Conservation (phyloP, 345 rosid species). For the Bruguiera parviflora region DNA sequence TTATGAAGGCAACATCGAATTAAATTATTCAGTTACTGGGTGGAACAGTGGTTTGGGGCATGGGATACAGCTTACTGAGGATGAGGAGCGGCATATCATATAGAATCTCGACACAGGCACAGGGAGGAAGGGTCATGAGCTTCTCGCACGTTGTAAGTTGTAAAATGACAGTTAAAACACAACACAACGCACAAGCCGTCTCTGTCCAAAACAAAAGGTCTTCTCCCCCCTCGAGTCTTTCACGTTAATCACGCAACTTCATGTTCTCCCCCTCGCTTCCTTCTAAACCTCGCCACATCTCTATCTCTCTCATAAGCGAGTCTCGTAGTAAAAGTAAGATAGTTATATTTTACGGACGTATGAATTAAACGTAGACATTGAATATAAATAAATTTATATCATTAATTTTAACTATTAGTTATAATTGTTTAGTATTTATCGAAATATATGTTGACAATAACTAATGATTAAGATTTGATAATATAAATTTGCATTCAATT, state of each 20-base stretch:
- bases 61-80: not conserved
- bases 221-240: not conserved
- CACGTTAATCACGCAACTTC: conserved; percentile 7
- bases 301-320: too few species aligned
- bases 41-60: not conserved
- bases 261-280: not conserved
- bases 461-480: too few species aligned
- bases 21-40: not conserved
- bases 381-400: too few species aligned
- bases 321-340: too few species aligned
- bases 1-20: too few species aligned
- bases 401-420: too few species aligned
- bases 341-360: too few species aligned
- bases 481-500: too few species aligned
- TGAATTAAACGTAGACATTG: too few species aligned
- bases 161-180: conserved; percentile 33
- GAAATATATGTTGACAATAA: too few species aligned
- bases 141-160: conserved; percentile 36
- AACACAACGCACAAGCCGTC: not conserved
- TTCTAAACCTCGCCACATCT: not conserved
- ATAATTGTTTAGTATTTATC: too few species aligned
- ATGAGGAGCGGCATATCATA: conserved; percentile 14
- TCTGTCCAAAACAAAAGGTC: not conserved
- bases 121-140: conserved; percentile 33
- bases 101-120: not conserved